Percentiles rank a stretch among this genome's conserved stretches.
These are phyloP conservation scores for Carex kokanica DNA, from an alignment of 176 grass and related monocot genomes.

Conservation along the genomic window DNA sequence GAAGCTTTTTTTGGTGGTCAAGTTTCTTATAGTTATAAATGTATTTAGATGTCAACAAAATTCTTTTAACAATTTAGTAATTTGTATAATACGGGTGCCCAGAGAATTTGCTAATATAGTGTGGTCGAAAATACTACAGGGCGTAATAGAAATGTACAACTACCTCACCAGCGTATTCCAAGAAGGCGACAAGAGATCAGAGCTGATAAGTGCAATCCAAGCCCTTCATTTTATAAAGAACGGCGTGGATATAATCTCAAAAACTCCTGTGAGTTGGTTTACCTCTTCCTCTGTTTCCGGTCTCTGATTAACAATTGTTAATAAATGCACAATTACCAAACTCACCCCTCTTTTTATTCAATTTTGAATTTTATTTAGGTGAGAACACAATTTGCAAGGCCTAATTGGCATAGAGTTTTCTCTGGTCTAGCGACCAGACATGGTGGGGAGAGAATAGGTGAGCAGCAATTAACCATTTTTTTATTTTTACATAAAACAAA, in stretches of 20 bases:
- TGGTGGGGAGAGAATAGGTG: conserved; percentile 76
- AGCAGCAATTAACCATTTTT: conserved; percentile 15
- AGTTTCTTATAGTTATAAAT: too few relatives aligned
- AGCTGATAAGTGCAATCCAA: conserved; percentile 55
- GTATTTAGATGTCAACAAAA: too few relatives aligned
- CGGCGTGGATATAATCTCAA: conserved; percentile 64
- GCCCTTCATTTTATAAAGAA: conserved; percentile 70
- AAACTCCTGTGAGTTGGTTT: conserved; percentile 42
- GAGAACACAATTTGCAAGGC: conserved; percentile 86
- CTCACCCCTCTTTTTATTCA: not conserved
- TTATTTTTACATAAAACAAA: not conserved
- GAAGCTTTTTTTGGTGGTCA: too few relatives aligned
- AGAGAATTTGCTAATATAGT: not conserved
- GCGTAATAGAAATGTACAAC: conserved; percentile 77
- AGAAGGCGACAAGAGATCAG: conserved; percentile 68
- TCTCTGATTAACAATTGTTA: not conserved
- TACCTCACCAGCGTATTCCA: conserved; percentile 56
- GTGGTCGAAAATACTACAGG: conserved; percentile 22
- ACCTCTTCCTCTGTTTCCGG: not conserved
- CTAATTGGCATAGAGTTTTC: conserved; percentile 83
- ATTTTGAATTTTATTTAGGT: conserved; percentile 41
- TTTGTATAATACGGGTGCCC: too few relatives aligned
- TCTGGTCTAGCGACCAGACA: conserved; percentile 67
- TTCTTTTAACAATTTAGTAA: not conserved
- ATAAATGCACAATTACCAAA: not conserved